phyloP scores from a whole-genome alignment of 108 stramenopile genomes.

The Cylindrotheca fusiformis region DNA sequence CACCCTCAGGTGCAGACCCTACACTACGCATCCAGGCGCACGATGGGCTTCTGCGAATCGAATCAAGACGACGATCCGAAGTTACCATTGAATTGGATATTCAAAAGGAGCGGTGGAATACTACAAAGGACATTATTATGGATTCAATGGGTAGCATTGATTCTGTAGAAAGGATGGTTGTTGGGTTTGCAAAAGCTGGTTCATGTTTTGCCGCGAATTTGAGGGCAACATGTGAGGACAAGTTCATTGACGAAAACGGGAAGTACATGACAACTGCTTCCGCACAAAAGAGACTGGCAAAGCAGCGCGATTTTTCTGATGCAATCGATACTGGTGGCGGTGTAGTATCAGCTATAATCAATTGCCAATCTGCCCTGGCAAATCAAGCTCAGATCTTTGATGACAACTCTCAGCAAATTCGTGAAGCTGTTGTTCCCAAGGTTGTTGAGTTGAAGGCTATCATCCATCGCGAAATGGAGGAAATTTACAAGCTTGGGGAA shows the following conservation, averaged over 20 bases:
- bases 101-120: slow-evolving; percentile 13
- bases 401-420: slow-evolving; percentile 19
- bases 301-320: slow-evolving; percentile 25
- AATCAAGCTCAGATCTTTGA: slow-evolving; percentile 22
- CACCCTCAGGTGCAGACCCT: slow-evolving; percentile 21
- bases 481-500: slow-evolving; percentile 38
- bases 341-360: not conserved
- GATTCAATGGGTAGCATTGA: slow-evolving; percentile 19
- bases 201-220: slow-evolving; percentile 18
- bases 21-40: slow-evolving; percentile 36
- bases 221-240: slow-evolving; percentile 26
- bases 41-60: slow-evolving; percentile 29
- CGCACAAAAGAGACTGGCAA: slow-evolving; percentile 27
- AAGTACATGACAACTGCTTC: slow-evolving; percentile 23
- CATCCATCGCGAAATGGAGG: not conserved
- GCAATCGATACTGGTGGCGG: slow-evolving; percentile 19
- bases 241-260: slow-evolving; percentile 28
- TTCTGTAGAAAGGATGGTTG: slow-evolving; percentile 25
- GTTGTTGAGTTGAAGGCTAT: slow-evolving; percentile 11
- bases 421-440: slow-evolving; percentile 23
- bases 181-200: slow-evolving; percentile 25
- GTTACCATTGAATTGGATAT: slow-evolving; percentile 13
- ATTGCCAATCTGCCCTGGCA: slow-evolving; percentile 18
- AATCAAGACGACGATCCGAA: slow-evolving; percentile 30
- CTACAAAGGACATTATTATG: slow-evolving; percentile 7